A percentile compares a stretch with the other conserved stretches of the same genome.
These are phyloP conservation scores for Kluyveromyces dobzhanskii DNA, from an alignment of 805 yeast genomes.

Conservation along the genomic window DNA sequence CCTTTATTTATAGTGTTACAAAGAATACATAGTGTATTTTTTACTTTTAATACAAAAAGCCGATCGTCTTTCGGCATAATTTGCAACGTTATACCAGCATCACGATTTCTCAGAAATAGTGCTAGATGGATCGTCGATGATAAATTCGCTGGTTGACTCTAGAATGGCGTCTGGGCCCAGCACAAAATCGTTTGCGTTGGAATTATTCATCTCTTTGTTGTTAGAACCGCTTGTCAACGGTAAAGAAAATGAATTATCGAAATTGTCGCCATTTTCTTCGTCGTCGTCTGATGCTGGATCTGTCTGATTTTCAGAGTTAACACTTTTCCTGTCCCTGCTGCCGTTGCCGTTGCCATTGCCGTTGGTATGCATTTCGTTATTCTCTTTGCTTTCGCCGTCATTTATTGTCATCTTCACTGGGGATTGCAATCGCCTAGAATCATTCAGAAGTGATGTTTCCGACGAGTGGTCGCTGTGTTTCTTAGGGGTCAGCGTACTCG, in stretches of 20 bases:
- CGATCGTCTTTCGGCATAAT: neutral
- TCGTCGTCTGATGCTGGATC: neutral
- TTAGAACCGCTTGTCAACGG: slow-evolving; percentile 31
- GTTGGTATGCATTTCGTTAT: no score
- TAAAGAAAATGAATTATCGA: slow-evolving; percentile 45
- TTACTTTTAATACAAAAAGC: neutral
- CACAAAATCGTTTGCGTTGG: neutral
- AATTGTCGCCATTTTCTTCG: slow-evolving; percentile 8
- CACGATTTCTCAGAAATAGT: neutral
- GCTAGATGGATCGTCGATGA: slow-evolving; percentile 6
- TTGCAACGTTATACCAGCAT: neutral
- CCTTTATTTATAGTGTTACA: neutral
- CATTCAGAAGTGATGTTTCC: no score
- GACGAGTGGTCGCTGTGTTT: neutral
- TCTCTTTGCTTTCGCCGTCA: slow-evolving; percentile 2
- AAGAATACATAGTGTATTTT: neutral
- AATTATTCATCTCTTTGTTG: slow-evolving; percentile 1
- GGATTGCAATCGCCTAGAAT: no score
- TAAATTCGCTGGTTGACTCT: neutral
- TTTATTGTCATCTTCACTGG: neutral
- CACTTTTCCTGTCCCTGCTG: neutral
- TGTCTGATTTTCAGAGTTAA: neutral
- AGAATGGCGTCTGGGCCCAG: neutral
- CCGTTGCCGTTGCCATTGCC: neutral
- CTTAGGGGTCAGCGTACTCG: neutral